Conservation (phyloP, 176 grass and related monocot genomes). For the Phoenix roebelenii region DNA sequence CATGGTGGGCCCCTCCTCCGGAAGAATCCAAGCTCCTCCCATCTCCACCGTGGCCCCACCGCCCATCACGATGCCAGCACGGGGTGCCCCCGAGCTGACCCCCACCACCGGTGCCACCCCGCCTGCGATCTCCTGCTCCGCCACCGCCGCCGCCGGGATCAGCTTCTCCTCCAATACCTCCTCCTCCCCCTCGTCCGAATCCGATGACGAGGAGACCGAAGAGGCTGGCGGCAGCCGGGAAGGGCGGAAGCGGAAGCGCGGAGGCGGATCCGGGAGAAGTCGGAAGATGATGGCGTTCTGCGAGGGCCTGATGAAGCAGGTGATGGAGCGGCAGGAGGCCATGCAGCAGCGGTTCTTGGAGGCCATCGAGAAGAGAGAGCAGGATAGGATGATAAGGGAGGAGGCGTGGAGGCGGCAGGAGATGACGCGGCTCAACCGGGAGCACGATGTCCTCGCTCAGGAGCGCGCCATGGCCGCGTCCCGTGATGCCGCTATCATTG, state of each 20-base stretch:
- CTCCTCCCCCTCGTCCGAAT: constrained; percentile 18
- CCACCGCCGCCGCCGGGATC: not conserved
- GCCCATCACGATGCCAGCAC: not conserved
- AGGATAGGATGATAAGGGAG: constrained; percentile 58
- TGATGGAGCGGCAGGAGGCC: constrained; percentile 68
- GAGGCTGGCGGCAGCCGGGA: constrained; percentile 28
- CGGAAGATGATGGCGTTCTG: constrained; percentile 52
- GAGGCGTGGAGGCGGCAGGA: constrained; percentile 66
- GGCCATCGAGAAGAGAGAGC: constrained; percentile 47
- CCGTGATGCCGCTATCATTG: constrained; percentile 41
- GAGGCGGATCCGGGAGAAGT: not conserved
- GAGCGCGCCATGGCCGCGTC: constrained; percentile 51
- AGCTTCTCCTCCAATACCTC: constrained; percentile 41
- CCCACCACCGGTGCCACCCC: too few relatives aligned
- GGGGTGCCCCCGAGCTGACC: too few relatives aligned
- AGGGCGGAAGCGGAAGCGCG: constrained; percentile 42
- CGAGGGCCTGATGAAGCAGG: constrained; percentile 50
- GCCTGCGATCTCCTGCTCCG: not conserved
- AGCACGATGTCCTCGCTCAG: constrained; percentile 51
- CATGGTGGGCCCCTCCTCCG: not conserved
- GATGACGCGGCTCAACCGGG: constrained; percentile 44
- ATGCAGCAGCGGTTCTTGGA: constrained; percentile 55
- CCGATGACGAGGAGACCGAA: constrained; percentile 34
- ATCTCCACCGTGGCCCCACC: constrained; percentile 2
- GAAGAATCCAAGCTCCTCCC: not conserved